phyloP scores from a whole-genome alignment of 2,329 filamentous ascomycete species.

The Apiospora pterosperma region DNA sequence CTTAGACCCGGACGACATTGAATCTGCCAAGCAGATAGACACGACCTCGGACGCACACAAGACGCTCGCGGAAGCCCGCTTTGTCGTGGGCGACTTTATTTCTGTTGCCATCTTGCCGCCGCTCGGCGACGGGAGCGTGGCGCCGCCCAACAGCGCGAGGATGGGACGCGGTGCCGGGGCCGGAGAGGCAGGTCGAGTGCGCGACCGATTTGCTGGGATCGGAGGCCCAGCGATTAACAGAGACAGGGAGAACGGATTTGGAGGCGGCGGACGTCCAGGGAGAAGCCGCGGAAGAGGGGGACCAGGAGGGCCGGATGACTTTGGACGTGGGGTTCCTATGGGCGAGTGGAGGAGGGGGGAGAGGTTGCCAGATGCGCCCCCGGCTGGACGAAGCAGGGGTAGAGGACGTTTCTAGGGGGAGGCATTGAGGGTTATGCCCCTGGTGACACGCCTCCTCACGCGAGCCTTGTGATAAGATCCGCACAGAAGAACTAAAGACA shows the following conservation, averaged over 20 bases:
- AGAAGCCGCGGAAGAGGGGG: constrained; percentile 28
- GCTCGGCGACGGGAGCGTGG: constrained; percentile 69
- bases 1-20: constrained; percentile 22
- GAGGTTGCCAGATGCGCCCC: constrained; percentile 50
- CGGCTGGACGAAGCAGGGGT: constrained; percentile 30
- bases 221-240: constrained; percentile 18
- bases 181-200: constrained; percentile 29
- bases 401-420: constrained; percentile 18
- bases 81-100: constrained; percentile 87
- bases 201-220: constrained; percentile 14
- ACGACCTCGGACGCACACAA: constrained; percentile 47
- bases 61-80: constrained; percentile 72
- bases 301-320: constrained; percentile 27
- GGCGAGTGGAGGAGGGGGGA: constrained; percentile 69
- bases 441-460: background rate
- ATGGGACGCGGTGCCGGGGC: constrained; percentile 38
- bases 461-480: background rate
- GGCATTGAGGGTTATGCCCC: background rate
- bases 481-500: background rate
- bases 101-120: constrained; percentile 79
- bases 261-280: constrained; percentile 34
- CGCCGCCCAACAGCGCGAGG: constrained; percentile 53
- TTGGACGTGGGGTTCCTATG: constrained; percentile 38
- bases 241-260: constrained; percentile 41
- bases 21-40: constrained; percentile 33